Conservation (phyloP, 768 basidiomycete genomes). For the Clitopilus passeckerianus region DNA sequence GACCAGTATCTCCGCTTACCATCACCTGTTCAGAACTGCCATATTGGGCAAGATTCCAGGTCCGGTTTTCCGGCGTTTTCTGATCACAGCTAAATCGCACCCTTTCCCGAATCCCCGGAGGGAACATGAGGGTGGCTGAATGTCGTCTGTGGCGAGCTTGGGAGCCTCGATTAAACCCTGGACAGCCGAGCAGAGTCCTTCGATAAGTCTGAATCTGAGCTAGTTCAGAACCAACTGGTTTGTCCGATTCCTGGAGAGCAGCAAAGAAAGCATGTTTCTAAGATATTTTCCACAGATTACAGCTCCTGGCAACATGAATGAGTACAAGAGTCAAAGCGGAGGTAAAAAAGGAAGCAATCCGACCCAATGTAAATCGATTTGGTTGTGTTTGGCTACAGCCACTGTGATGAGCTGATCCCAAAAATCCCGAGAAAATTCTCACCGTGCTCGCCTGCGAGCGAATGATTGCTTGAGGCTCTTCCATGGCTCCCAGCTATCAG, state of each 20-base stretch:
- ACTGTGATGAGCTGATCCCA: not conserved
- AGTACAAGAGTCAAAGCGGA: not conserved
- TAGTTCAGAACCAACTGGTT: not conserved
- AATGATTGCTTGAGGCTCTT: not conserved
- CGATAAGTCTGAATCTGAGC: not conserved
- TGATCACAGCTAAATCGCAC: conserved; percentile 15
- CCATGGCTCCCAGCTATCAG: conserved; percentile 28
- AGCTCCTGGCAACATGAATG: not conserved
- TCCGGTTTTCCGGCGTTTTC: conserved; percentile 11
- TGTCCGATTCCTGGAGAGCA: not conserved
- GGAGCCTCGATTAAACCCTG: not conserved
- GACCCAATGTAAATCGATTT: not conserved
- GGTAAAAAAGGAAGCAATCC: not conserved
- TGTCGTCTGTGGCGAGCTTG: not conserved
- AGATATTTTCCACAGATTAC: not conserved
- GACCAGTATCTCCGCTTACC: conserved; percentile 11
- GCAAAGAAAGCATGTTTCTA: not conserved
- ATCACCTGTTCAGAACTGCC: conserved; percentile 12
- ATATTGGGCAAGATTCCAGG: conserved; percentile 13
- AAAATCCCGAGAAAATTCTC: not conserved
- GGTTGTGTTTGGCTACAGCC: not conserved
- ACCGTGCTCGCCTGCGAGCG: not conserved
- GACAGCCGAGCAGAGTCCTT: not conserved
- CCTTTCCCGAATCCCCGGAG: conserved; percentile 9
- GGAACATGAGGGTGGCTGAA: conserved; percentile 1